Conservation (phyloP, 2,329 filamentous ascomycete genomes). For the Hypoxylon sp. region DNA sequence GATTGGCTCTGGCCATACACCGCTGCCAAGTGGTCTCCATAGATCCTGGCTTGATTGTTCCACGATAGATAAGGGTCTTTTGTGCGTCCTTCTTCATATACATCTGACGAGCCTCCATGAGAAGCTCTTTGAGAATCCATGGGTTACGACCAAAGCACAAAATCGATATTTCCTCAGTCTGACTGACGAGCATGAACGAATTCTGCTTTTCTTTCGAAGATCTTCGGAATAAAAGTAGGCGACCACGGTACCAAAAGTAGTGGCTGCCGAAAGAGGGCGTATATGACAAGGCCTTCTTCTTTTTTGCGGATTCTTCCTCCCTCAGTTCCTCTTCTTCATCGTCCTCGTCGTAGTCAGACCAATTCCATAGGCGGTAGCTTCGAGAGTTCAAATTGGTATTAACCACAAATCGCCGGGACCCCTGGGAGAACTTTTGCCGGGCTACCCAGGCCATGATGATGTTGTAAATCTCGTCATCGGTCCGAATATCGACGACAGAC, state of each 20-base stretch:
- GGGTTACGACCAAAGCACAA: slow-evolving; percentile 75
- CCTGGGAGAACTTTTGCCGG: slow-evolving; percentile 71
- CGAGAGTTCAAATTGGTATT: slow-evolving; percentile 73
- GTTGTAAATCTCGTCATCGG: slow-evolving; percentile 80
- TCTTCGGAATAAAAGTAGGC: slow-evolving; percentile 71
- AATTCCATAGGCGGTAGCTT: slow-evolving; percentile 64
- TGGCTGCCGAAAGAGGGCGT: slow-evolving; percentile 78
- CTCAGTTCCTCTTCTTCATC: slow-evolving; percentile 61
- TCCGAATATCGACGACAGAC: slow-evolving; percentile 75
- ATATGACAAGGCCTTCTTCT: slow-evolving; percentile 70
- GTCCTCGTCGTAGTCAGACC: slow-evolving; percentile 62
- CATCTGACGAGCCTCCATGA: slow-evolving; percentile 69
- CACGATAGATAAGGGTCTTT: slow-evolving; percentile 77
- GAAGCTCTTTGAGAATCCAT: slow-evolving; percentile 71
- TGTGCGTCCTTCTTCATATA: slow-evolving; percentile 71
- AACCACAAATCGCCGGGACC: slow-evolving; percentile 73
- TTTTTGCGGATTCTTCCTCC: slow-evolving; percentile 52
- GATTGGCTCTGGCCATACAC: slow-evolving; percentile 71
- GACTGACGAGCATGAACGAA: slow-evolving; percentile 60
- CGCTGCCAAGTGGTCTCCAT: slow-evolving; percentile 70
- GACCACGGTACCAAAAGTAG: slow-evolving; percentile 76
- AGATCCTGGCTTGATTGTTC: slow-evolving; percentile 59
- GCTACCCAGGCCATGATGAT: slow-evolving; percentile 80
- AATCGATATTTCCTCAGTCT: slow-evolving; percentile 72
- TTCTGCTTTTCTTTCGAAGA: slow-evolving; percentile 62